Conservation (phyloP, 441 rosid species). For the Populus trichocarpa region DNA sequence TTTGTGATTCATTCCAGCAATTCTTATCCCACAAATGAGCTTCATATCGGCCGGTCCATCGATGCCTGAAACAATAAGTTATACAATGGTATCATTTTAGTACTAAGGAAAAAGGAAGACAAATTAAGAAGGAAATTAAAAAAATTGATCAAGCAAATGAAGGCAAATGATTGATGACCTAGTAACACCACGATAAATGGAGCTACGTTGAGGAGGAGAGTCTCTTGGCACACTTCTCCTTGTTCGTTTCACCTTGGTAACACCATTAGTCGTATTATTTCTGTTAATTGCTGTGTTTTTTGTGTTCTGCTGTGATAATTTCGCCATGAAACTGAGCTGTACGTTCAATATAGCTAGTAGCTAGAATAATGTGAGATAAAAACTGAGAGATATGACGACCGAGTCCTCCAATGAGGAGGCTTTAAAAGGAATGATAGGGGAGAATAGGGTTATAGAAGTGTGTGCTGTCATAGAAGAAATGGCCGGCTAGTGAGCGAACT, state of each 20-base stretch:
- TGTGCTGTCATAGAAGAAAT: slow-evolving; percentile 27
- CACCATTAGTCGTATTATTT: slow-evolving; percentile 19
- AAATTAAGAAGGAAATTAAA: neutral
- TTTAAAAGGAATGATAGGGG: slow-evolving; percentile 29
- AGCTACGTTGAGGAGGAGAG: slow-evolving; percentile 85
- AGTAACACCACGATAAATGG: slow-evolving; percentile 83
- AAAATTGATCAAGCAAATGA: neutral
- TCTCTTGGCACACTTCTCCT: slow-evolving; percentile 70
- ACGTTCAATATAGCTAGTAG: no score
- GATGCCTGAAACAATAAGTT: slow-evolving; percentile 14
- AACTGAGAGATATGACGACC: slow-evolving; percentile 15
- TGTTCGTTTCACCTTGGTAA: slow-evolving; percentile 55
- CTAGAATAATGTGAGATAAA: slow-evolving; percentile 1
- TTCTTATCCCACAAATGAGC: slow-evolving; percentile 78
- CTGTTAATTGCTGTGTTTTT: slow-evolving; percentile 18
- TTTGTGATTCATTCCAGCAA: slow-evolving; percentile 65
- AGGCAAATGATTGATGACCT: slow-evolving; percentile 31
- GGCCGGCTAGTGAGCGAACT: slow-evolving; percentile 36
- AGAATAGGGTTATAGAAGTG: slow-evolving; percentile 15
- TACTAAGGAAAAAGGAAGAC: no score
- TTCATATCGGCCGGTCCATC: slow-evolving; percentile 68
- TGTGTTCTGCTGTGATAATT: slow-evolving; percentile 37
- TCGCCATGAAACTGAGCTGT: slow-evolving; percentile 35
- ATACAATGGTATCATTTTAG: neutral
- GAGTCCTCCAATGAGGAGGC: slow-evolving; percentile 29